Base-by-base conservation (phyloP, 345 rosid genomes). In the Syzygium jambos region DNA sequence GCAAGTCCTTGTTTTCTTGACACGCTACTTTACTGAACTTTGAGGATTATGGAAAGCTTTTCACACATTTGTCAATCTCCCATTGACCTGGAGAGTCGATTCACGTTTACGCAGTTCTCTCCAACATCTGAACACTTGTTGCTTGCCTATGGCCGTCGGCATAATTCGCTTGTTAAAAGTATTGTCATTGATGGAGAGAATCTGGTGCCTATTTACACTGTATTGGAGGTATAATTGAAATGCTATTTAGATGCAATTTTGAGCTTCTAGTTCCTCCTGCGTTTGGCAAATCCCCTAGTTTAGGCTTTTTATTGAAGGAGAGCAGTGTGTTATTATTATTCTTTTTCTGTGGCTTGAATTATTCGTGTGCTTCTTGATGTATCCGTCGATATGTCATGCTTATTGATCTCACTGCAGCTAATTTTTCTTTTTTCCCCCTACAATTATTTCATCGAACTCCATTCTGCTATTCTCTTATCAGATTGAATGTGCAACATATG, bases 81-180 rank as follows among this genome's bases (percentile, higher is more conserved):
- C 78, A 65, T 30, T 65, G 78, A 65, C 15, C 78, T 65, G 16
- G 22, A 65, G 11, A 41, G 43, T 65, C 7, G 15, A 65, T 65
- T 88, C 38, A 61, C 87, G 86, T 85, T 22, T 49, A 25, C 94
- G 95, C 95, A 97, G 99, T 97, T 97, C 92, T 96, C 98, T 84
- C 99, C 99, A 11, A 95, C 96, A 59, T 96, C 98, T 11, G 99
- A 97, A 94, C 98, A 97, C 86, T 90, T 96, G 88, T 90, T 97
- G 89, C 95, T 97, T 88, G 99, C 99, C 63, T 97, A 97, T 90
- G 99, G 99, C 34, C 95, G 98, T 51, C 98, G 99, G 83, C 98
- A 97, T 85, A 94, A 94, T 86, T 96, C 99, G n/a, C 98, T 97
- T 84, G 94, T 96, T 61, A 96, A 94, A 91, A 95, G 98, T 90